phyloP scores from a whole-genome alignment of 352 stramenopile genomes.

The Achlya hypogyna region DNA sequence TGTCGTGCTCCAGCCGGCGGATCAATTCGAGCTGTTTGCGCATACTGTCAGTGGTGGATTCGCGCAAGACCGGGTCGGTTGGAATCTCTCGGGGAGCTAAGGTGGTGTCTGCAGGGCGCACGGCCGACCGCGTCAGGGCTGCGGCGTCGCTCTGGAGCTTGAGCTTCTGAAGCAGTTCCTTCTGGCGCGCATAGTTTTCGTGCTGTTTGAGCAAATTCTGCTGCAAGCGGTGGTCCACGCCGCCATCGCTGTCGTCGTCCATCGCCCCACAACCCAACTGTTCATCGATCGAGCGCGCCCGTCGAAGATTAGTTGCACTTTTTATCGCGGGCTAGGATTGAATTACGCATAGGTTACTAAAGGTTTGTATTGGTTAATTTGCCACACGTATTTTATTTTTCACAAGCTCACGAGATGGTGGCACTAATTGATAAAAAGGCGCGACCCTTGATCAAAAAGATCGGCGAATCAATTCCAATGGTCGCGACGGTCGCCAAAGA shows the following conservation, averaged over 20 bases:
- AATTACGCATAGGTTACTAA: not conserved
- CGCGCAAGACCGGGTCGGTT: not conserved
- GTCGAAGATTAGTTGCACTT: not conserved
- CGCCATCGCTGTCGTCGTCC: constrained; percentile 24
- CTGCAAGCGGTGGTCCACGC: constrained; percentile 45
- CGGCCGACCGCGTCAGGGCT: not conserved
- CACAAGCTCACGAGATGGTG: not conserved
- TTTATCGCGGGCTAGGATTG: not conserved
- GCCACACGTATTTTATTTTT: not conserved
- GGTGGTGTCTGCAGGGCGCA: not conserved
- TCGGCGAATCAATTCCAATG: too few species aligned
- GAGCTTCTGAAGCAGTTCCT: constrained; percentile 49
- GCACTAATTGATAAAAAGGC: not conserved
- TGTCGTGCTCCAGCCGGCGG: constrained; percentile 56
- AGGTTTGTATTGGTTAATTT: not conserved
- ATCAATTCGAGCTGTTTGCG: constrained; percentile 59
- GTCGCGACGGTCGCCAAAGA: too few species aligned
- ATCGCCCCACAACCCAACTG: not conserved
- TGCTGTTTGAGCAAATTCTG: constrained; percentile 48
- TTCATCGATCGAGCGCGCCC: not conserved
- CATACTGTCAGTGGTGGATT: constrained; percentile 35
- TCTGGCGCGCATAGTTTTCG: constrained; percentile 48
- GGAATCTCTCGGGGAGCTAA: not conserved
- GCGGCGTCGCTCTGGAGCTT: not conserved
- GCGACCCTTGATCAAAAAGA: not conserved